Percentiles rank a stretch among this genome's conserved stretches.
phyloP scores from a whole-genome alignment of 2,329 filamentous ascomycete genomes.

The Rutstroemia sp. region DNA sequence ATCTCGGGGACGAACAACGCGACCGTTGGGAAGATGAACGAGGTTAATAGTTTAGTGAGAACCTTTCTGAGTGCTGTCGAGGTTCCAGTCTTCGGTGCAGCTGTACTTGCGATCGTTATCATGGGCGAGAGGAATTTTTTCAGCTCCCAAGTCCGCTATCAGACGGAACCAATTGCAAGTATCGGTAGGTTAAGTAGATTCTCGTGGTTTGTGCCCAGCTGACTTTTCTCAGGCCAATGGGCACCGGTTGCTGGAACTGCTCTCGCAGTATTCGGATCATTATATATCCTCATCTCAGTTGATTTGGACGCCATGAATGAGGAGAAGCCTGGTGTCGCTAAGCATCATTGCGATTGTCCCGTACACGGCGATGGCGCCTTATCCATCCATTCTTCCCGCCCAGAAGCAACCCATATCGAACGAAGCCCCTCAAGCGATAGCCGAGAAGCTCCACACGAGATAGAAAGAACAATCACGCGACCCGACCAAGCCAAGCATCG shows the following conservation, averaged over 20 bases:
- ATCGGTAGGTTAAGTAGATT: slow-evolving; percentile 41
- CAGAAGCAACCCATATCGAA: not conserved
- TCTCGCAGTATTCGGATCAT: slow-evolving; percentile 50
- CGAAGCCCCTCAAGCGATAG: slow-evolving; percentile 10
- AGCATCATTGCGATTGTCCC: slow-evolving; percentile 7
- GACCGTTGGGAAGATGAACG: slow-evolving; percentile 43
- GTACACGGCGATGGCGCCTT: not conserved
- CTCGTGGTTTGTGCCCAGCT: slow-evolving; percentile 2
- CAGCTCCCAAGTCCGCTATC: slow-evolving; percentile 45
- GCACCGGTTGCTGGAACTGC: slow-evolving; percentile 50
- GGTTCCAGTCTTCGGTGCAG: slow-evolving; percentile 50
- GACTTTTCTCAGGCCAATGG: slow-evolving; percentile 45
- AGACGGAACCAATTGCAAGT: slow-evolving; percentile 55
- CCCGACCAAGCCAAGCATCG: slow-evolving; percentile 27
- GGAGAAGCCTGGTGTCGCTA: not conserved
- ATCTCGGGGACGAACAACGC: slow-evolving; percentile 50
- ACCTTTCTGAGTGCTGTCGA: slow-evolving; percentile 48
- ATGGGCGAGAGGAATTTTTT: slow-evolving; percentile 59
- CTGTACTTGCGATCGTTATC: slow-evolving; percentile 51
- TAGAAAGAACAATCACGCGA: slow-evolving; percentile 6
- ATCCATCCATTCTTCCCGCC: slow-evolving; percentile 3
- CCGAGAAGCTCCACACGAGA: slow-evolving; percentile 5
- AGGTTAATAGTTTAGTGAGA: slow-evolving; percentile 47
- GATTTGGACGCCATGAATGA: slow-evolving; percentile 11
- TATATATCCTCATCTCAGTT: slow-evolving; percentile 42